phyloP scores from a whole-genome alignment of 1,284 basidiomycete genomes.

The Ustilago tritici region DNA sequence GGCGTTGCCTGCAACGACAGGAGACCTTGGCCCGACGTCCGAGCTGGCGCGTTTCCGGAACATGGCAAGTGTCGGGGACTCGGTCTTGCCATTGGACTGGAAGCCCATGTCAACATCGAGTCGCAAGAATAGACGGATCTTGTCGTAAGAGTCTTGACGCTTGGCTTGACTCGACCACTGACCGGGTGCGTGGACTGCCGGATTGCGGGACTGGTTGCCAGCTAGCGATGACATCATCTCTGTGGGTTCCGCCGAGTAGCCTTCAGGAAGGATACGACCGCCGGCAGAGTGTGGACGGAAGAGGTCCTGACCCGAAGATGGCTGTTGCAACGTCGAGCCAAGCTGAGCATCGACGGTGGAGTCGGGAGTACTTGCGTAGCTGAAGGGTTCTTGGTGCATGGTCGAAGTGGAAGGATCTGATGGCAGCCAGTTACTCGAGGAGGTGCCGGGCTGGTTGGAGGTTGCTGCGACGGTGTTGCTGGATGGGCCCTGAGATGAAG shows the following conservation, averaged over 20 bases:
- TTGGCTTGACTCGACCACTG: conserved; percentile 56
- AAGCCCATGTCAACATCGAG: conserved; percentile 63
- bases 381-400: conserved; percentile 31
- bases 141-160: conserved; percentile 60
- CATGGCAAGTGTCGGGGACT: conserved; percentile 43
- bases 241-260: conserved; percentile 28
- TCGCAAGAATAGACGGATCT: conserved; percentile 56
- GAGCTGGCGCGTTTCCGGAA: conserved; percentile 58
- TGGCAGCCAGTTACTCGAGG: conserved; percentile 21
- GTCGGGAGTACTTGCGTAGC: conserved; percentile 19
- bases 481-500: conserved; percentile 20
- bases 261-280: conserved; percentile 36
- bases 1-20: conserved; percentile 31
- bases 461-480: background rate
- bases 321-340: conserved; percentile 5
- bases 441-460: conserved; percentile 9
- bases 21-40: conserved; percentile 52
- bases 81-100: conserved; percentile 38
- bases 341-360: conserved; percentile 14
- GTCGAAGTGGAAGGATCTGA: conserved; percentile 12
- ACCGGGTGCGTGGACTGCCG: conserved; percentile 27
- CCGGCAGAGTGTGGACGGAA: conserved; percentile 33
- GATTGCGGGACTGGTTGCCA: conserved; percentile 19
- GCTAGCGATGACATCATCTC: conserved; percentile 44
- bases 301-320: conserved; percentile 9